Evolutionary conservation across 345 rosid genomes (phyloP).

Genomic region (Raphanus raphanistrum): DNA sequence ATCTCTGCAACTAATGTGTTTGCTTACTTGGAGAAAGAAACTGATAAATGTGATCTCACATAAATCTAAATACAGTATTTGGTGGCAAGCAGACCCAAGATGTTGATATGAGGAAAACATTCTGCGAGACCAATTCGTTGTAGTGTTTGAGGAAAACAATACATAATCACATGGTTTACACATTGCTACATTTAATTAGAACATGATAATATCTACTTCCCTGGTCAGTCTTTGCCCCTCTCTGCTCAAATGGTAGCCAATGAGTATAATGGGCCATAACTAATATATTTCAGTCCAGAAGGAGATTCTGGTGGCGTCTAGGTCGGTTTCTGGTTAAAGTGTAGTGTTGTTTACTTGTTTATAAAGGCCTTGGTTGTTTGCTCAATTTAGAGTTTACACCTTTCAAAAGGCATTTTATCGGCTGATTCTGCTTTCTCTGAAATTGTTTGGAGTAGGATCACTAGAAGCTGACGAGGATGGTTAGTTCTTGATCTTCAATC

Average conservation of each 20-base stretch:
- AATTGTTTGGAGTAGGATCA: background rate
- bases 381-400: conserved; percentile 5
- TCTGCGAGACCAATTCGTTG: background rate
- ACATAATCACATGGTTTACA: conserved; percentile 5
- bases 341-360: background rate
- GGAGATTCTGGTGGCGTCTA: background rate
- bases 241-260: background rate
- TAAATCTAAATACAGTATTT: background rate
- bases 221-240: background rate
- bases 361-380: background rate
- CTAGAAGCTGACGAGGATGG: conserved; percentile 23
- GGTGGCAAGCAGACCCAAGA: background rate
- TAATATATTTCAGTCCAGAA: background rate
- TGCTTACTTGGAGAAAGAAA: background rate
- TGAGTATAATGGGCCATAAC: background rate
- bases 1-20: conserved; percentile 6
- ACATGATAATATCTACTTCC: conserved; percentile 8
- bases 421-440: background rate
- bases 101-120: background rate
- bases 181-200: conserved; percentile 7
- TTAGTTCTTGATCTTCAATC: background rate
- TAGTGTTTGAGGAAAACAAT: background rate
- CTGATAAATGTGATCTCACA: background rate
- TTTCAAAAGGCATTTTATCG: conserved; percentile 18
- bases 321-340: background rate